Percentiles rank a stretch among this genome's conserved stretches.
Conservation (phyloP, 164 flowering plant species). For the Kingdonia uniflora region DNA sequence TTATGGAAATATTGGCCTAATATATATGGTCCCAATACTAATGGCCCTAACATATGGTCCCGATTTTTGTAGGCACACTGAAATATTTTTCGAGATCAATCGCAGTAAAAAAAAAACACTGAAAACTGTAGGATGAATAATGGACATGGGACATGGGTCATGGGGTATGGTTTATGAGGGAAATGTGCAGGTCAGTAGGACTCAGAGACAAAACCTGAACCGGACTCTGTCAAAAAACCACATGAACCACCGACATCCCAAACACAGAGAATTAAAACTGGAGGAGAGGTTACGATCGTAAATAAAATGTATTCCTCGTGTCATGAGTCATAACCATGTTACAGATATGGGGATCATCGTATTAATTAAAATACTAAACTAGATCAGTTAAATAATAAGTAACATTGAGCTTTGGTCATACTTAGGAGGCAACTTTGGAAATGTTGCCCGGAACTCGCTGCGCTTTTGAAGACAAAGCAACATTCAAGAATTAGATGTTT, state of each 20-base stretch:
- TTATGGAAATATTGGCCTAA: too few species aligned
- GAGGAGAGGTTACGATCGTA: background rate
- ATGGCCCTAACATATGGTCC: too few species aligned
- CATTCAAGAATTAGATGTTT: conserved; percentile 4
- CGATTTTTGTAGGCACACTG: too few species aligned
- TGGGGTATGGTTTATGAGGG: too few species aligned
- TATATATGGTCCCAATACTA: too few species aligned
- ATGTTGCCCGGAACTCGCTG: background rate
- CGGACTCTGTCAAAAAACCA: background rate
- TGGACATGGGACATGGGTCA: too few species aligned
- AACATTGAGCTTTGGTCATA: background rate
- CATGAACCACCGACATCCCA: background rate
- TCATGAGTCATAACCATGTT: background rate
- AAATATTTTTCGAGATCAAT: too few species aligned
- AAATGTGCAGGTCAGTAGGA: too few species aligned
- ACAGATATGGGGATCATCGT: background rate
- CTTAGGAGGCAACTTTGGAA: background rate
- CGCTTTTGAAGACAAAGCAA: background rate
- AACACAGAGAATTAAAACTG: background rate
- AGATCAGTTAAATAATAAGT: background rate
- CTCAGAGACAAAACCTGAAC: background rate
- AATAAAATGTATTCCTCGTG: background rate
- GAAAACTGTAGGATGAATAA: too few species aligned
- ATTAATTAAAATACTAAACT: background rate
- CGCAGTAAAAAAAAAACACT: too few species aligned